Conservation (phyloP, 495 filamentous ascomycete genomes). For the Glarea lozoyensis region DNA sequence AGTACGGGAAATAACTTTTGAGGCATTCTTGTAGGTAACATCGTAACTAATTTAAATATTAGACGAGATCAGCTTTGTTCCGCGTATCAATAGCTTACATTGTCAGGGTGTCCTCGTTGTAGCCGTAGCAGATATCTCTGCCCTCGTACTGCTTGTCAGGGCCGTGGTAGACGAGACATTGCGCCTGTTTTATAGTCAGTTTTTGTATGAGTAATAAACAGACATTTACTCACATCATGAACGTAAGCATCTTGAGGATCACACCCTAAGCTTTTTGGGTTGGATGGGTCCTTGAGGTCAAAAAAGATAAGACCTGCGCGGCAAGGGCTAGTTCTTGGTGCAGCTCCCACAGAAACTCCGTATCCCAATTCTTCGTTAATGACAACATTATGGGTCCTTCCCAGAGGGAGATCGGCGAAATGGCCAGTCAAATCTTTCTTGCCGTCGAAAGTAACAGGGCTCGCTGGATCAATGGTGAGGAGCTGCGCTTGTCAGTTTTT, state of each 20-base stretch:
- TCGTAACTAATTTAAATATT: constrained; percentile 29
- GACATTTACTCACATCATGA: constrained; percentile 32
- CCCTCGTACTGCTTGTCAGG: constrained; percentile 43
- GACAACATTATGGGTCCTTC: constrained; percentile 43
- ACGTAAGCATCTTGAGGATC: constrained; percentile 48
- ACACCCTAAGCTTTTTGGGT: constrained; percentile 44
- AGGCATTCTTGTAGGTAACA: constrained; percentile 41
- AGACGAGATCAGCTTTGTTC: too few species aligned
- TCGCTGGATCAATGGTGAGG: constrained; percentile 1
- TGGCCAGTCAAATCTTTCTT: constrained; percentile 27
- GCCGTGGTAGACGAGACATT: constrained; percentile 50
- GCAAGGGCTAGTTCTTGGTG: constrained; percentile 36
- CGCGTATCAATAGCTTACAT: constrained; percentile 26
- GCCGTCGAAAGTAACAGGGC: constrained; percentile 1
- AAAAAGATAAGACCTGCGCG: constrained; percentile 45
- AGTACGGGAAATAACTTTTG: constrained; percentile 44
- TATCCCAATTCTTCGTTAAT: constrained; percentile 41
- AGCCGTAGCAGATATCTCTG: constrained; percentile 50
- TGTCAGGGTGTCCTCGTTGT: constrained; percentile 42
- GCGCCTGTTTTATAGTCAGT: constrained; percentile 18
- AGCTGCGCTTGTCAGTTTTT: constrained; percentile 4
- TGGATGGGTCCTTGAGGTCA: constrained; percentile 39
- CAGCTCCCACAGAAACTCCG: constrained; percentile 42
- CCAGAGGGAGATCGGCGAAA: constrained; percentile 33
- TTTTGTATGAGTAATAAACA: not conserved